Conservation (phyloP, 129 eudicot genomes). For the Lactuca sativa region DNA sequence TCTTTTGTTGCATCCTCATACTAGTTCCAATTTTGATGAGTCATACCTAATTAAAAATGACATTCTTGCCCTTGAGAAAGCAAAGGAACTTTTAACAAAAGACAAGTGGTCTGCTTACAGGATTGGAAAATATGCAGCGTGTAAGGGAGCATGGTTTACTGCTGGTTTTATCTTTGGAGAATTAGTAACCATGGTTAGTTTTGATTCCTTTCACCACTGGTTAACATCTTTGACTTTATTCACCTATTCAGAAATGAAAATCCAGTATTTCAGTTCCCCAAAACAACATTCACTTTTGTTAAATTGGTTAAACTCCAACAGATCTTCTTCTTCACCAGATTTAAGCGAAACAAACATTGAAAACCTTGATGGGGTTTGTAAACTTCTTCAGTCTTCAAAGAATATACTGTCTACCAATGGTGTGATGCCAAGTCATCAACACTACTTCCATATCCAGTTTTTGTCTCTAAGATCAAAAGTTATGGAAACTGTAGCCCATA, state of each 20-base stretch:
- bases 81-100: slow-evolving; percentile 44
- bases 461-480: slow-evolving; percentile 51
- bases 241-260: slow-evolving; percentile 56
- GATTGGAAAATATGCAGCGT: slow-evolving; percentile 70
- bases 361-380: slow-evolving; percentile 42
- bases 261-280: slow-evolving; percentile 38
- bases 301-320: slow-evolving; percentile 25
- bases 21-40: slow-evolving; percentile 28
- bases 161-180: slow-evolving; percentile 67
- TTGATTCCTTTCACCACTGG: slow-evolving; percentile 59
- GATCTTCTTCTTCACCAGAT: slow-evolving; percentile 26
- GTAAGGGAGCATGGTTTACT: slow-evolving; percentile 73
- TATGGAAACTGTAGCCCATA: slow-evolving; percentile 46
- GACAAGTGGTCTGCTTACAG: slow-evolving; percentile 75
- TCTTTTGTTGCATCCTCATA: slow-evolving; percentile 42
- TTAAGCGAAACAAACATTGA: slow-evolving; percentile 31
- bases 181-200: slow-evolving; percentile 38
- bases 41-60: slow-evolving; percentile 39
- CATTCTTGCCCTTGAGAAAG: slow-evolving; percentile 41
- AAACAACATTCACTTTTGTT: slow-evolving; percentile 34
- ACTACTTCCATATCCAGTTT: slow-evolving; percentile 70
- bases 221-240: slow-evolving; percentile 57
- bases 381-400: slow-evolving; percentile 47
- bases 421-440: slow-evolving; percentile 20
- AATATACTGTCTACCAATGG: slow-evolving; percentile 39